phyloP scores from a whole-genome alignment of 139 green algal genomes.

The Monoraphidium neglectum region DNA sequence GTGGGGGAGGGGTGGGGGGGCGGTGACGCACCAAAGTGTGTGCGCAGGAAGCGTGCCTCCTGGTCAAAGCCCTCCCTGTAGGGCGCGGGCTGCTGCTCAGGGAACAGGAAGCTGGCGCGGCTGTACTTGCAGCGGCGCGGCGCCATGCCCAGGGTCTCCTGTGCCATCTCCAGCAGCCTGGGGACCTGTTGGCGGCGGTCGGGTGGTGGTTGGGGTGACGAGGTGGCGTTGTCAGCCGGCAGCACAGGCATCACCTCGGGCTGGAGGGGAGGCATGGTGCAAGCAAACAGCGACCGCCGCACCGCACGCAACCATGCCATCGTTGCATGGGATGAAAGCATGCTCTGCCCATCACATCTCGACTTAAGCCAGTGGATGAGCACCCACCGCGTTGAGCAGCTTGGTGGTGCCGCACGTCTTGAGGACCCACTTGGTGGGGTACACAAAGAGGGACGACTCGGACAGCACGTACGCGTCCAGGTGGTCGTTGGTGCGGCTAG shows the following conservation, averaged over 20 bases:
- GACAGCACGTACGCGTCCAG: constrained; percentile 98
- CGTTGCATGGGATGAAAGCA: too few species aligned
- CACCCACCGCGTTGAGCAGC: constrained; percentile 85
- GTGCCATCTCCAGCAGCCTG: constrained; percentile 76
- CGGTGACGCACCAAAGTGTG: constrained; percentile 71
- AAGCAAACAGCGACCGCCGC: too few species aligned
- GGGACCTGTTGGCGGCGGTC: too few species aligned
- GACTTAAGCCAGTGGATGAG: too few species aligned
- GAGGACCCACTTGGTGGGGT: constrained; percentile 86
- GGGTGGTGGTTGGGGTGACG: too few species aligned
- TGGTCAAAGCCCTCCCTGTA: constrained; percentile 51
- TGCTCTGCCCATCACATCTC: too few species aligned
- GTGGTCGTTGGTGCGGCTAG: constrained; percentile 62
- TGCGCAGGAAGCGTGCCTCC: constrained; percentile 72
- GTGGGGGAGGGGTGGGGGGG: too few species aligned
- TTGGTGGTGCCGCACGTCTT: constrained; percentile 99
- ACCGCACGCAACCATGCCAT: too few species aligned
- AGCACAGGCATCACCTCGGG: too few species aligned
- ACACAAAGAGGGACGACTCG: constrained; percentile 97
- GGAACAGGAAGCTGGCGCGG: constrained; percentile 94
- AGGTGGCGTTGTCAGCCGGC: too few species aligned
- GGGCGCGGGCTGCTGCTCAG: constrained; percentile 70
- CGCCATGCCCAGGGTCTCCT: constrained; percentile 50
- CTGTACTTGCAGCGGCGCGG: constrained; percentile 77
- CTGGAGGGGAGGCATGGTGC: too few species aligned